These are phyloP conservation scores for Penicillium pancosmium DNA, from an alignment of 495 filamentous ascomycete genomes.

Conservation along the genomic window DNA sequence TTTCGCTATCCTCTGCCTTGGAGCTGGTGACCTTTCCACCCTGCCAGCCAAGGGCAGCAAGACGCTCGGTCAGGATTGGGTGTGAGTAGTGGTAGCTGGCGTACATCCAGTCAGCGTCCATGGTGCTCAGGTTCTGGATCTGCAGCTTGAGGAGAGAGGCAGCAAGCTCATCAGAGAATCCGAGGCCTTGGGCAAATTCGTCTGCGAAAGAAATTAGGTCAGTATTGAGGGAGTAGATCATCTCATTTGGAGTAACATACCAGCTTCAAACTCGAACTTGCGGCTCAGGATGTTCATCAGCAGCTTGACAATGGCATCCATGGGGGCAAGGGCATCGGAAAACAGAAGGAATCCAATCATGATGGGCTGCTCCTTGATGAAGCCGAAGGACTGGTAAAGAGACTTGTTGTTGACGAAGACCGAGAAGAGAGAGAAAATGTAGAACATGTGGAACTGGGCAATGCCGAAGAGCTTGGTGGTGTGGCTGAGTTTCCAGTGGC, in stretches of 20 bases:
- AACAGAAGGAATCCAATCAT: conserved; percentile 97
- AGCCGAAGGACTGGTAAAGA: conserved; percentile 88
- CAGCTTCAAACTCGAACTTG: conserved; percentile 93
- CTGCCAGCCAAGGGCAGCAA: conserved; percentile 87
- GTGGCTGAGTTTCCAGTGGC: conserved; percentile 95
- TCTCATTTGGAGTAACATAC: conserved; percentile 44
- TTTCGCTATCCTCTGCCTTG: conserved; percentile 55
- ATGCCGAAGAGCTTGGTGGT: conserved; percentile 91
- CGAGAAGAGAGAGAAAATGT: conserved; percentile 94
- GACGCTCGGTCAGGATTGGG: conserved; percentile 89
- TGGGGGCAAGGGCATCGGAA: conserved; percentile 87
- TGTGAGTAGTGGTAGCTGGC: conserved; percentile 98
- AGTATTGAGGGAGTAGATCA: conserved; percentile 2
- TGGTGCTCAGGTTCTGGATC: conserved; percentile 95
- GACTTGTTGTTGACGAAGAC: conserved; percentile 96
- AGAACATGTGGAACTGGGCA: conserved; percentile 90
- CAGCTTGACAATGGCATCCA: conserved; percentile 90
- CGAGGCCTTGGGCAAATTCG: conserved; percentile 81
- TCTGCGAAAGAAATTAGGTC: conserved; percentile 44
- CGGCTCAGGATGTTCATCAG: conserved; percentile 95
- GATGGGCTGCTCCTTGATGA: conserved; percentile 81
- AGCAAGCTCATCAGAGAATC: conserved; percentile 84
- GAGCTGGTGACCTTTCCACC: conserved; percentile 56
- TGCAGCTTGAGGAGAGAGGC: conserved; percentile 93
- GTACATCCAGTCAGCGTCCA: conserved; percentile 98